Evolutionary conservation across 2,329 filamentous ascomycete species (phyloP).

Genomic region (Ophiosphaerella herpotricha): DNA sequence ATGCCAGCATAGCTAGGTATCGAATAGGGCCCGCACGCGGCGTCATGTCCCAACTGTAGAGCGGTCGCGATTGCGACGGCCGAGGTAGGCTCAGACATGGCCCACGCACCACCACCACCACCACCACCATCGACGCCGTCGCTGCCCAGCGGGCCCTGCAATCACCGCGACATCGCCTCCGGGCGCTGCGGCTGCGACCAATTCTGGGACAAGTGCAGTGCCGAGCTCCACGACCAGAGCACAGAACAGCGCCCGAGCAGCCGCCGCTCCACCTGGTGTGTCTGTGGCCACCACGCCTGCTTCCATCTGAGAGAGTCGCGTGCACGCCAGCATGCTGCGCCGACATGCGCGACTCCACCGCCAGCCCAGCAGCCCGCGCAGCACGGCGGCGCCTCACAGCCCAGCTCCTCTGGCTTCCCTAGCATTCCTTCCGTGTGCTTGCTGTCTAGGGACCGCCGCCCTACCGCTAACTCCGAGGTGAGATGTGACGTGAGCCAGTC

Average conservation of each 20-base stretch:
- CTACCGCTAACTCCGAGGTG: slow-evolving; percentile 27
- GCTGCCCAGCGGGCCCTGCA: slow-evolving; percentile 59
- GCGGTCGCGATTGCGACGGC: slow-evolving; percentile 41
- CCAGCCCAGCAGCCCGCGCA: slow-evolving; percentile 18
- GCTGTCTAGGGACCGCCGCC: slow-evolving; percentile 40
- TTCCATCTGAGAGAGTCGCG: slow-evolving; percentile 51
- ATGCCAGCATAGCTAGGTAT: slow-evolving; percentile 17
- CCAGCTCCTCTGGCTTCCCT: slow-evolving; percentile 40
- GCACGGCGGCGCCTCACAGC: slow-evolving; percentile 26
- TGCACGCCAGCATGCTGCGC: slow-evolving; percentile 17
- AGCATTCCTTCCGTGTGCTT: slow-evolving; percentile 45
- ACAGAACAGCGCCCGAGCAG: slow-evolving; percentile 27
- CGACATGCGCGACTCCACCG: slow-evolving; percentile 14
- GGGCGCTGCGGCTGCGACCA: slow-evolving; percentile 59
- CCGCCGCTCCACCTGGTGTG: slow-evolving; percentile 52
- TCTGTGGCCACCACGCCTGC: slow-evolving; percentile 63
- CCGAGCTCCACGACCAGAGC: slow-evolving; percentile 38
- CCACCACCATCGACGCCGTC: slow-evolving; percentile 33
- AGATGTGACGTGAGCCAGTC: slow-evolving; percentile 27
- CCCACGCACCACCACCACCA: slow-evolving; percentile 20
- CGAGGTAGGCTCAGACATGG: slow-evolving; percentile 30
- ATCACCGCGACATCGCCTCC: slow-evolving; percentile 54
- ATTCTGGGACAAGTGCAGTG: slow-evolving; percentile 53
- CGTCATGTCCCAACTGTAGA: slow-evolving; percentile 38
- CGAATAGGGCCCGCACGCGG: too few relatives aligned